Evolutionary conservation across 192 early-diverging fungal species (phyloP).

Genomic region (Chytriomyces confervae): DNA sequence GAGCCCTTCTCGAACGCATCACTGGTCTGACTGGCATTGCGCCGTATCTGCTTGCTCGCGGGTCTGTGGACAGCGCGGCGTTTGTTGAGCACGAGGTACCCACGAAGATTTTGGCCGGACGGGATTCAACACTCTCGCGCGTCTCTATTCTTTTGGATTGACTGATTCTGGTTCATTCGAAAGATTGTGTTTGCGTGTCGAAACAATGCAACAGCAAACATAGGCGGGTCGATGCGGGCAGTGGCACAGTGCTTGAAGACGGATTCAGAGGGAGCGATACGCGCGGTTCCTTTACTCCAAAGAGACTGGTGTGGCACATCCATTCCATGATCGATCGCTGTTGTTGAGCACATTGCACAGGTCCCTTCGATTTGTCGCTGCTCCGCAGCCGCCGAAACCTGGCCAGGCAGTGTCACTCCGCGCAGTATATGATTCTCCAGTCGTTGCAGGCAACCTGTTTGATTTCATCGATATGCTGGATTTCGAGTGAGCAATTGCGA

Average conservation of each 20-base stretch:
- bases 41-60: not conserved
- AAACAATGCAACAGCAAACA: too few species aligned
- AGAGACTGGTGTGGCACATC: too few species aligned
- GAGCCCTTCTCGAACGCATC: constrained; percentile 19
- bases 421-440: constrained; percentile 15
- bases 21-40: constrained; percentile 14
- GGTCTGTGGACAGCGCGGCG: not conserved
- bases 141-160: too few species aligned
- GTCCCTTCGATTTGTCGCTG: constrained; percentile 16
- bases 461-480: constrained; percentile 14
- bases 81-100: constrained; percentile 18
- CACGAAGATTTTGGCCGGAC: too few species aligned
- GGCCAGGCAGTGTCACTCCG: constrained; percentile 11
- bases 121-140: not conserved
- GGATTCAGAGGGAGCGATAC: not conserved
- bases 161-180: too few species aligned
- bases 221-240: not conserved
- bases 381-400: constrained; percentile 16
- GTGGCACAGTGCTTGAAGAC: not conserved
- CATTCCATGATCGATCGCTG: too few species aligned
- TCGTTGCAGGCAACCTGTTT: not conserved
- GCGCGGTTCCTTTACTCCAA: too few species aligned
- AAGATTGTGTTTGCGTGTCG: too few species aligned
- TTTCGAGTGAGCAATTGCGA: not conserved
- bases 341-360: too few species aligned